A percentile compares a stretch with the other conserved stretches of the same genome.
Evolutionary conservation across 192 early-diverging fungal genomes (phyloP).

Genomic region (Geranomyces variabilis): DNA sequence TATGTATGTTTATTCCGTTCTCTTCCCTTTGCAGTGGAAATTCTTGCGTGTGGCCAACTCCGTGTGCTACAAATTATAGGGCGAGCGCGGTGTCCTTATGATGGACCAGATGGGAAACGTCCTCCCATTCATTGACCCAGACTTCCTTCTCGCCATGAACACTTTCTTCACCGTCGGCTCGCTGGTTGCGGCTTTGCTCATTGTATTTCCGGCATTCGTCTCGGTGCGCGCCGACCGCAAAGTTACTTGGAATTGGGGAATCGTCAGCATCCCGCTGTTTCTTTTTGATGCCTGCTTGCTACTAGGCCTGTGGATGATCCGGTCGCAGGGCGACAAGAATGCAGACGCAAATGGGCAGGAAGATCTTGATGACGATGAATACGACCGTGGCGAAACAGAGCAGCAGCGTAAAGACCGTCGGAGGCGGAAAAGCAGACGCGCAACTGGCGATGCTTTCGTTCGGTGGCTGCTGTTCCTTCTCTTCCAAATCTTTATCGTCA

Average conservation of each 20-base stretch:
- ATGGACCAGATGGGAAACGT: constrained; percentile 44
- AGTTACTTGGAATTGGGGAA: constrained; percentile 69
- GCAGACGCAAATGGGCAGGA: constrained; percentile 52
- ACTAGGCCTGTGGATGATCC: constrained; percentile 30
- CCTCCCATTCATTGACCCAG: constrained; percentile 52
- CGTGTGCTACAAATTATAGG: constrained; percentile 29
- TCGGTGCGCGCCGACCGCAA: constrained; percentile 73
- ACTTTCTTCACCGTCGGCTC: constrained; percentile 41
- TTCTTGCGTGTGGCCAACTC: neutral
- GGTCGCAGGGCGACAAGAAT: constrained; percentile 42
- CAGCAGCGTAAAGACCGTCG: constrained; percentile 19
- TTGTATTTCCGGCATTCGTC: constrained; percentile 84
- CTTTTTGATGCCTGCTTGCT: constrained; percentile 61
- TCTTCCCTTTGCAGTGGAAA: neutral
- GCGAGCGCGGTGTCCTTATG: constrained; percentile 53
- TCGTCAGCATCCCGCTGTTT: constrained; percentile 86
- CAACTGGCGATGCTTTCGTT: constrained; percentile 29
- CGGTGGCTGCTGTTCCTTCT: constrained; percentile 58
- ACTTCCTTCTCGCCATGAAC: constrained; percentile 48
- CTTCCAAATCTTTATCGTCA: constrained; percentile 80
- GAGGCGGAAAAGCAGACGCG: constrained; percentile 41
- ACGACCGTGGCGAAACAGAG: constrained; percentile 29
- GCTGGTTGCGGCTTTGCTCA: constrained; percentile 59
- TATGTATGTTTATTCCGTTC: constrained; percentile 51
- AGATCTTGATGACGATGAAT: constrained; percentile 47